Evolutionary conservation across 208 protist genomes (phyloP), one percentile per base, ranked within the genome.

Genomic region (Tritrichomonas musculus): DNA sequence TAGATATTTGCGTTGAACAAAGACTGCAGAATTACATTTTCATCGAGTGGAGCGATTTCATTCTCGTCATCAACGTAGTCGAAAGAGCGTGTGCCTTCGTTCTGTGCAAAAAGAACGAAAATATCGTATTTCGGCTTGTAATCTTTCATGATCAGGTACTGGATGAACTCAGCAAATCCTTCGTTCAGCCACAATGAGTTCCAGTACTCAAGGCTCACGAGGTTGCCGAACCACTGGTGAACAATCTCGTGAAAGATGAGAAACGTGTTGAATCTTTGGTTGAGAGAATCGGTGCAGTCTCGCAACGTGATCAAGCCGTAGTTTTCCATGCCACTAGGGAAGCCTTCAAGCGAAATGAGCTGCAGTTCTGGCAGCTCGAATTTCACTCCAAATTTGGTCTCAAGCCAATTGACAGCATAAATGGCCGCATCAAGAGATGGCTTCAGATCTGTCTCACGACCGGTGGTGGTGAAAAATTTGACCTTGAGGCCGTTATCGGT

Each of bases 161-260:
- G 55, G 41, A 93, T 44, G 64, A 93, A n/a, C n/a, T n/a, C n/a
- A n/a, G n/a, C n/a, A n/a, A n/a, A n/a, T n/a, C n/a, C n/a, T n/a
- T n/a, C n/a, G 49, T 53, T 55, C 53, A 39, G 92, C 92, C 92
- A 93, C 17, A 93, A 39, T 22, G 25, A 36, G 60, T 93, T 41
- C 92, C 92, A 93, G 30, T 22, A 69, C 41, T 93, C 50, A 20
- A 44, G 49, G 17, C 60, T 55, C 1, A 93, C 92, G 5, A 25
- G 53, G 64, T 93, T 41, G 8, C 92, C 92, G 39, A 30, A 66
- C 92, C 92, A 93, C 53, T 93, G 92, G 60, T 93, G 92, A 36
- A 64, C 92, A 47, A 93, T 41, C 25, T 93, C 92, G 60, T 93
- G 92, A 33, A 17, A 49, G 4, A 33, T 75, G 11, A 50, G 8